Base-by-base conservation (phyloP, 371 early-diverging fungal species). In the Umbelopsis sp. region DNA sequence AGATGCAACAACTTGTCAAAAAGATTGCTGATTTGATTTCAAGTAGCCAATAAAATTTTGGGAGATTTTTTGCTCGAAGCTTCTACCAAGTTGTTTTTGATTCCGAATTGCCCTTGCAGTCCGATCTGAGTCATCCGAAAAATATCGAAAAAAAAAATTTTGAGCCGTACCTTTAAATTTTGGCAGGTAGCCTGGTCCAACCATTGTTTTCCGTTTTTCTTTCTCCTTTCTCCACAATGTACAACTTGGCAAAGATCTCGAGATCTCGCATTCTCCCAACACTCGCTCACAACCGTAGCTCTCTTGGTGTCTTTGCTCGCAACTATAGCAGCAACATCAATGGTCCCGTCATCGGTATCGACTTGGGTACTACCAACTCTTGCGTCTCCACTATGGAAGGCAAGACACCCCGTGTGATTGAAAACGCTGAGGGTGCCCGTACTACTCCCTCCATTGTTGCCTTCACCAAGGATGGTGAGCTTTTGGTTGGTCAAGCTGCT, bases 281-380 rank as follows among this genome's bases (percentile, higher is more conserved):
- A 38, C 67, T 76, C 57, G 52, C 74, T 51, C 78, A 70, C 65
- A 73, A 75, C 64, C 72, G 69, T 72, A 77, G 80, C 69, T 48
- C 63, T 52, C 70, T 76, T 20, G 74, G 74, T 51, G 74, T 74
- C 45, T 68, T 69, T 64, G 63, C 69, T 65, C 77, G 77, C 53
- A 52, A 72, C 69, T 76, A 81, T 70, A 92, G 91, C 81, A 82
- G 84, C 77, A 92, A 90, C 80, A 91, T 94, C 57, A 91, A 91
- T 80, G 96, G 96, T 44, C 87, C 87, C 69, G 95, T 96, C 63
- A 94, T 99, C 74, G 99, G 99, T 77, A 97, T 99, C 72, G 99
- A 99, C 85, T 85, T 99, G 74, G 99, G 99, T 69, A 98, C 99
- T 35, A 99, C 99, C 76, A 96, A 98, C 89, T 96, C 98, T 20